Conservation (phyloP, 2,329 filamentous ascomycete genomes). For the Pseudogymnoascus sp. region DNA sequence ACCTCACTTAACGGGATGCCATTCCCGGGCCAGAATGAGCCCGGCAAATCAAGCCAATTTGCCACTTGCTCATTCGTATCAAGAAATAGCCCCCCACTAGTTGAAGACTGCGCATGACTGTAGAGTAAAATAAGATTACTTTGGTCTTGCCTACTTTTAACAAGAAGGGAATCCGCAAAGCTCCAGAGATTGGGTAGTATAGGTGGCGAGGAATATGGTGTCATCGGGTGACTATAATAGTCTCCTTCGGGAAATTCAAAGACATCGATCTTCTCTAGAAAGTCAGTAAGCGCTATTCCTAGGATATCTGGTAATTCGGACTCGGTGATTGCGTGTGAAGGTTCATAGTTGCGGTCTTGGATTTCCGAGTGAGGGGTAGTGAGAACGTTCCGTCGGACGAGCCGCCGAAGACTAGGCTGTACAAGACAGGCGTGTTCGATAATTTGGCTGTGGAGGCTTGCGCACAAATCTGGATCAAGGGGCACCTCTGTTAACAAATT, state of each 20-base stretch:
- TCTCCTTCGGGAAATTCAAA: background rate
- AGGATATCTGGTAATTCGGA: background rate
- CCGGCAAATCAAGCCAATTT: background rate
- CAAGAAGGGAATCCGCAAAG: background rate
- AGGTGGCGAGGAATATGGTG: background rate
- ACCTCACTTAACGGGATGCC: background rate
- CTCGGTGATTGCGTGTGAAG: background rate
- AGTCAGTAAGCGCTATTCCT: background rate
- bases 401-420: background rate
- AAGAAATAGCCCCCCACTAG: background rate
- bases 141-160: background rate
- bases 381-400: background rate
- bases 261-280: background rate
- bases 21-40: background rate
- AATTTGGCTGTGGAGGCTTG: background rate
- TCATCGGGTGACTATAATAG: background rate
- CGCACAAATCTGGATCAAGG: background rate
- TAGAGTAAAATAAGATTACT: background rate
- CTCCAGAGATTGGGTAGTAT: background rate
- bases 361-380: background rate
- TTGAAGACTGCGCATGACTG: background rate
- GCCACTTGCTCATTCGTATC: background rate
- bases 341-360: background rate
- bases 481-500: too few species aligned
- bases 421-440: background rate